Conservation (phyloP, 164 flowering plant genomes). For the Umbellularia californica region DNA sequence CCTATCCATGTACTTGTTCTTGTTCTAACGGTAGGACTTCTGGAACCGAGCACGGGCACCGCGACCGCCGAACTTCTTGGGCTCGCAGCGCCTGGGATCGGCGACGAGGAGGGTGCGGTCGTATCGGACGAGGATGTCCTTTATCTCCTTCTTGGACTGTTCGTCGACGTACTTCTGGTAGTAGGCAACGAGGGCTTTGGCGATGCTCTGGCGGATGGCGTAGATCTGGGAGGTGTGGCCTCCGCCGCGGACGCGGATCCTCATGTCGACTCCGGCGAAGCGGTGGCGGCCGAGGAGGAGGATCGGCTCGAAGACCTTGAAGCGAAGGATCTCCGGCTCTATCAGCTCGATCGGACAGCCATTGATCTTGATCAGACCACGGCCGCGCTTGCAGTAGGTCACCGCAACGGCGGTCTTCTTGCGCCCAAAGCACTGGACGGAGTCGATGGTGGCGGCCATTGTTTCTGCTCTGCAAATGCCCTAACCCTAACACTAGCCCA, state of each 20-base stretch:
- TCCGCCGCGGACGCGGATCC: slow-evolving; percentile 17
- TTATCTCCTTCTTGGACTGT: slow-evolving; percentile 24
- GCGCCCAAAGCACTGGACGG: slow-evolving; percentile 21
- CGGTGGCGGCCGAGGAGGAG: slow-evolving; percentile 20
- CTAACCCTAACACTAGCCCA: not conserved
- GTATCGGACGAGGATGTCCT: slow-evolving; percentile 19
- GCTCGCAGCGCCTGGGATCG: slow-evolving; percentile 25
- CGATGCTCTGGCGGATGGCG: slow-evolving; percentile 24
- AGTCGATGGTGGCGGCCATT: slow-evolving; percentile 5
- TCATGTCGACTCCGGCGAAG: slow-evolving; percentile 19
- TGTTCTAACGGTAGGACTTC: slow-evolving; percentile 17
- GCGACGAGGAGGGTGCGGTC: slow-evolving; percentile 20
- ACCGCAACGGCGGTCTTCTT: slow-evolving; percentile 22
- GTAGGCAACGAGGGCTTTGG: slow-evolving; percentile 24
- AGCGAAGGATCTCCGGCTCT: slow-evolving; percentile 21
- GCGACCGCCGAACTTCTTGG: slow-evolving; percentile 24
- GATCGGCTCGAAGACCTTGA: slow-evolving; percentile 22
- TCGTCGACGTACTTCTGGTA: slow-evolving; percentile 26
- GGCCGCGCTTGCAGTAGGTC: slow-evolving; percentile 18
- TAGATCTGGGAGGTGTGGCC: slow-evolving; percentile 18
- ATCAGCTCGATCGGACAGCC: slow-evolving; percentile 22
- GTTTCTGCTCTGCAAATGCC: not conserved
- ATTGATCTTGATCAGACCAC: slow-evolving; percentile 20
- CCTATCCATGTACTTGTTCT: not conserved
- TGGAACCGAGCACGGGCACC: slow-evolving; percentile 22